Base-by-base conservation (phyloP, 2,329 filamentous ascomycete species). In the Aspergillus latus region DNA sequence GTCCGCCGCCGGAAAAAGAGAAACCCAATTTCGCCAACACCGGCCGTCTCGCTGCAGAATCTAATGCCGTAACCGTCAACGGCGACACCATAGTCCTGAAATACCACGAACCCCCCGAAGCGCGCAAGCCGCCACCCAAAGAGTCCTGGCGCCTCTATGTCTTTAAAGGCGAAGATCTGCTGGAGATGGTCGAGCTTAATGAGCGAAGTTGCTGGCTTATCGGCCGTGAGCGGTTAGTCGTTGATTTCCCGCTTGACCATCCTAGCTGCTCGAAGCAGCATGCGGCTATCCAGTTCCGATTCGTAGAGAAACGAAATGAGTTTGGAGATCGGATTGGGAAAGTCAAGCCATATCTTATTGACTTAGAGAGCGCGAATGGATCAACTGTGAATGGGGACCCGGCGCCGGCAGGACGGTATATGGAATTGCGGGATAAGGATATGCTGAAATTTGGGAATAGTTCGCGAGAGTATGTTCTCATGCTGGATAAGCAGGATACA, bases 231-330 rank as follows among this genome's bases (percentile, higher is more conserved):
- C 73, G 82, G 52, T 78, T 87, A 4, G 88, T 99, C 3, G 91
- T 90, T 2, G 94, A 99, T 70, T 79, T 96, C 56, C 78, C 85
- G 2, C 84, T 95, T 6, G 91, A 96, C 68, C 93, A 99, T 70
- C 92, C 92, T 0, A 97, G 91, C 73, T 86, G 92, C 67, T 96
- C 91, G 72, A 95, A 95, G 74, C 94, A 99, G 75, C 94, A 99
- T 72, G 93, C 93, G 1, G 94, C 92, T 7, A 83, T 99, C 44
- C 94, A 99, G 71, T 99, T 99, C 68, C 86, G 94, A 37, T 87
- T 91, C 69, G 84, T 88, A 16, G 89, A 91, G 67, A 92, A 88
- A 74, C 84, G 84, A 59, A 91, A 95, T 65, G 91, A 97, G 74
- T 95, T 84, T 70, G 92, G 92, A 21, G 92, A 97, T 70, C 89